Percentiles rank a stretch among this genome's conserved stretches.
These are phyloP conservation scores for Pythium periplocum DNA, from an alignment of 352 stramenopile species.

Conservation along the genomic window DNA sequence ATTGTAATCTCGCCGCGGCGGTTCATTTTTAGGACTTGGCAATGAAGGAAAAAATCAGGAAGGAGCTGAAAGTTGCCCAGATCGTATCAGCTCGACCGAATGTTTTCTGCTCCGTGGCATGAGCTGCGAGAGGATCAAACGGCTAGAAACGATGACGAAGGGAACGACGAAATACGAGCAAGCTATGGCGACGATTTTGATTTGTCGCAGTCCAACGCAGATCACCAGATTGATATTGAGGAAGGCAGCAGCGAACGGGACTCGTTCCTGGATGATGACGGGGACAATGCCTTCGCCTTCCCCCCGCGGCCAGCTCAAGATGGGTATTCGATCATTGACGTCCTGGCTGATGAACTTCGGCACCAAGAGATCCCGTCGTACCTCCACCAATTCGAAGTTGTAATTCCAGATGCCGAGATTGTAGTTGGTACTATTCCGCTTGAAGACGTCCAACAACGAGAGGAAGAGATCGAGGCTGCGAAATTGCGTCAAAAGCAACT, in stretches of 20 bases:
- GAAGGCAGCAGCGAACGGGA: slow-evolving; percentile 4
- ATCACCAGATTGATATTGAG: slow-evolving; percentile 5
- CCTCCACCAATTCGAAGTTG: slow-evolving; percentile 61
- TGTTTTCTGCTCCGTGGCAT: too few species aligned
- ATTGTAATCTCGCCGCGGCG: too few species aligned
- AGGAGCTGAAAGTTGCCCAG: too few species aligned
- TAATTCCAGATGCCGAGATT: slow-evolving; percentile 57
- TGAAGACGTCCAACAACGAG: slow-evolving; percentile 52
- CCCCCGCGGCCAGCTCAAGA: slow-evolving; percentile 4
- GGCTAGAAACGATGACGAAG: too few species aligned
- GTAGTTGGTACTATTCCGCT: slow-evolving; percentile 53
- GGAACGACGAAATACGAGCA: too few species aligned
- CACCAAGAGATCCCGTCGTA: slow-evolving; percentile 47
- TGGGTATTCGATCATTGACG: slow-evolving; percentile 42
- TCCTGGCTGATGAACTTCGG: slow-evolving; percentile 34
- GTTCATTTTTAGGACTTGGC: too few species aligned
- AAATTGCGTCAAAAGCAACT: slow-evolving; percentile 40
- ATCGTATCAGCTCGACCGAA: too few species aligned
- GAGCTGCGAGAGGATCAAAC: too few species aligned
- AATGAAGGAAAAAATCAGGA: too few species aligned
- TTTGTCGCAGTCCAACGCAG: too few species aligned
- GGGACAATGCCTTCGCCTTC: neutral
- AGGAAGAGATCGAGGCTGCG: slow-evolving; percentile 53
- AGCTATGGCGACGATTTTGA: too few species aligned
- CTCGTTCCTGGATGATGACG: slow-evolving; percentile 38